Conservation (phyloP, 805 yeast species). For the Yarrowia keelungensis region DNA sequence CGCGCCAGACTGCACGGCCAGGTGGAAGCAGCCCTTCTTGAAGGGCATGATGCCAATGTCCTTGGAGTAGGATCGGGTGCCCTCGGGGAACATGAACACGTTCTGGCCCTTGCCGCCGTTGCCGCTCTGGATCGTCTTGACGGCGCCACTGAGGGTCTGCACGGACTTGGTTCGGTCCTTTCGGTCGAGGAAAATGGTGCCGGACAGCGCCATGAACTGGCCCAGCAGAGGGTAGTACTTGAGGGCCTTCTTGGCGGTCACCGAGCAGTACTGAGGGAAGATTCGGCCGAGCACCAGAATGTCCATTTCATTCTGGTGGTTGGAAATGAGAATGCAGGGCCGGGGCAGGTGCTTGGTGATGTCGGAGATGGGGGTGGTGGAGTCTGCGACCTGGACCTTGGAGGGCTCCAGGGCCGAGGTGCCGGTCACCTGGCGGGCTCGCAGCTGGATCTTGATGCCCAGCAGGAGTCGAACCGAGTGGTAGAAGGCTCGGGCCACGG, state of each 20-base stretch:
- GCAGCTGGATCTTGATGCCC: conserved; percentile 74
- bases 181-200: conserved; percentile 91
- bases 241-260: conserved; percentile 87
- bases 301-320: conserved; percentile 92
- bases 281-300: conserved; percentile 78
- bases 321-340: conserved; percentile 84
- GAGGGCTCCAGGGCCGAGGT: conserved; percentile 24
- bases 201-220: conserved; percentile 93
- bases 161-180: conserved; percentile 76
- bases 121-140: conserved; percentile 62
- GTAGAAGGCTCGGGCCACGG: conserved; percentile 86
- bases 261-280: conserved; percentile 88
- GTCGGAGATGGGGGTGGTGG: conserved; percentile 16
- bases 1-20: conserved; percentile 89
- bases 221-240: conserved; percentile 90
- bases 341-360: conserved; percentile 42
- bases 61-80: conserved; percentile 84
- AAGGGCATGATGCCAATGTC: conserved; percentile 79
- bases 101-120: conserved; percentile 58
- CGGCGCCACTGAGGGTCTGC: conserved; percentile 73
- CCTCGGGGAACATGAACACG: conserved; percentile 94
- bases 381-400: conserved; percentile 4
- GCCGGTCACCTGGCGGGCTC: conserved; percentile 66
- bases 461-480: conserved; percentile 62
- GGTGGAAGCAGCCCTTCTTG: conserved; percentile 97